phyloP scores from a whole-genome alignment of 2,329 filamentous ascomycete genomes.

The Cladosporium oxysporum region DNA sequence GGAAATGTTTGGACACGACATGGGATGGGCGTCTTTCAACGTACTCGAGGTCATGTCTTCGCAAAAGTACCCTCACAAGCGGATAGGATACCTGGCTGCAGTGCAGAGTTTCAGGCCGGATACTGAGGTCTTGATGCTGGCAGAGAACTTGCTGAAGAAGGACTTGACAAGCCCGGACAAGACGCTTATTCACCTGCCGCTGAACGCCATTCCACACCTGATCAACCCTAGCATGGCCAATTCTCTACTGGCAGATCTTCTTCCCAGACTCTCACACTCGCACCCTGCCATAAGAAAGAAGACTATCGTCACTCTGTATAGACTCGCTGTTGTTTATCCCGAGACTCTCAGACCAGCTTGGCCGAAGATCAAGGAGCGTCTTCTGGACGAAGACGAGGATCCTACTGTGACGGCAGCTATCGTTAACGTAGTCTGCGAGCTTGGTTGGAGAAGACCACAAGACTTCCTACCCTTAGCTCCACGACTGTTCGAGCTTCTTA shows the following conservation, averaged over 20 bases:
- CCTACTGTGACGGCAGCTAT: constrained; percentile 92
- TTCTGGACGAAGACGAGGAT: constrained; percentile 89
- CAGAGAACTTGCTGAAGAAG: constrained; percentile 96
- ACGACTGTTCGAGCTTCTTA: constrained; percentile 85
- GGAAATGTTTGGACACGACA: constrained; percentile 98
- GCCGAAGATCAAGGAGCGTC: constrained; percentile 94
- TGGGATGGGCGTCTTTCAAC: constrained; percentile 99
- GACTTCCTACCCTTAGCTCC: constrained; percentile 93
- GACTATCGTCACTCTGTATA: constrained; percentile 90
- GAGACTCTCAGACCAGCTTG: constrained; percentile 89
- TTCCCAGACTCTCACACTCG: constrained; percentile 84
- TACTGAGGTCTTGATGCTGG: constrained; percentile 96
- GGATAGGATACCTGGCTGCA: constrained; percentile 90
- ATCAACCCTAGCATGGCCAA: constrained; percentile 90
- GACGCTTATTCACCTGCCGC: constrained; percentile 79
- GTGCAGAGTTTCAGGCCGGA: constrained; percentile 95
- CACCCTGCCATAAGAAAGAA: constrained; percentile 89
- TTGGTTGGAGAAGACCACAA: constrained; percentile 89
- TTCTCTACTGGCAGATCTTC: constrained; percentile 80
- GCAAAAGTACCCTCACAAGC: constrained; percentile 89
- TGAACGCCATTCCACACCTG: constrained; percentile 88
- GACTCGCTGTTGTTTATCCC: constrained; percentile 92
- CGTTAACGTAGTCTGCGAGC: constrained; percentile 93
- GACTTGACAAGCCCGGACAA: constrained; percentile 73
- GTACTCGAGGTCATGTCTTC: constrained; percentile 99